phyloP scores from a whole-genome alignment of 495 filamentous ascomycete species.

The Penicillium daleae region DNA sequence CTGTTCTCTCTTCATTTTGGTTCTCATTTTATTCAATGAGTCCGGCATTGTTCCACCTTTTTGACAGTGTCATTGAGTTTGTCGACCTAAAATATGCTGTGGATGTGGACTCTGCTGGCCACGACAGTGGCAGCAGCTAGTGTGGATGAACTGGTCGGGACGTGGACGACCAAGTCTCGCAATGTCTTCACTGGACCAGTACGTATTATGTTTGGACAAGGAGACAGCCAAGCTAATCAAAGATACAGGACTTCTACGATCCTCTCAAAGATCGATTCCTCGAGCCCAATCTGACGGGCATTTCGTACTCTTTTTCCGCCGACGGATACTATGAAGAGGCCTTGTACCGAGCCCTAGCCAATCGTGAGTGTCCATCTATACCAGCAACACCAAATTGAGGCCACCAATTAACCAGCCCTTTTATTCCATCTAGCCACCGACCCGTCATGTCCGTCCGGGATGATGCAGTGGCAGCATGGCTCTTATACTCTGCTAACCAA shows the following conservation, averaged over 20 bases:
- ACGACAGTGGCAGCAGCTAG: slow-evolving; percentile 38
- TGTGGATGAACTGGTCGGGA: slow-evolving; percentile 62
- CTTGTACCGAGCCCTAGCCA: slow-evolving; percentile 72
- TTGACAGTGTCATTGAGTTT: neutral
- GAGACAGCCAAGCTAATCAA: slow-evolving; percentile 7
- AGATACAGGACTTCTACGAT: slow-evolving; percentile 72
- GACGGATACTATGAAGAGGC: slow-evolving; percentile 76
- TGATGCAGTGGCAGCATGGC: slow-evolving; percentile 83
- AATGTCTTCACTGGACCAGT: slow-evolving; percentile 76
- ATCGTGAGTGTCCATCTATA: slow-evolving; percentile 57
- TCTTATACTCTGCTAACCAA: slow-evolving; percentile 57
- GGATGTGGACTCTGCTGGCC: slow-evolving; percentile 30
- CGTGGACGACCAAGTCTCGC: slow-evolving; percentile 78
- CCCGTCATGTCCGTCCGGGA: slow-evolving; percentile 67
- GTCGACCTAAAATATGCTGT: slow-evolving; percentile 23
- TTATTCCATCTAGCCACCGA: slow-evolving; percentile 50
- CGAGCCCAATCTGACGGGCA: slow-evolving; percentile 73
- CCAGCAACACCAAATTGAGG: neutral
- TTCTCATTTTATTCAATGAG: slow-evolving; percentile 15
- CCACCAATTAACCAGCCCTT: neutral
- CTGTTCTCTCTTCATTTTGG: neutral
- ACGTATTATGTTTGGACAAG: slow-evolving; percentile 26
- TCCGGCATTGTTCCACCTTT: neutral
- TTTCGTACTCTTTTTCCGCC: slow-evolving; percentile 78
- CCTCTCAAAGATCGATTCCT: slow-evolving; percentile 67